These are phyloP conservation scores for Pyrenophora teres DNA, from an alignment of 2,329 filamentous ascomycete genomes.

Conservation along the genomic window DNA sequence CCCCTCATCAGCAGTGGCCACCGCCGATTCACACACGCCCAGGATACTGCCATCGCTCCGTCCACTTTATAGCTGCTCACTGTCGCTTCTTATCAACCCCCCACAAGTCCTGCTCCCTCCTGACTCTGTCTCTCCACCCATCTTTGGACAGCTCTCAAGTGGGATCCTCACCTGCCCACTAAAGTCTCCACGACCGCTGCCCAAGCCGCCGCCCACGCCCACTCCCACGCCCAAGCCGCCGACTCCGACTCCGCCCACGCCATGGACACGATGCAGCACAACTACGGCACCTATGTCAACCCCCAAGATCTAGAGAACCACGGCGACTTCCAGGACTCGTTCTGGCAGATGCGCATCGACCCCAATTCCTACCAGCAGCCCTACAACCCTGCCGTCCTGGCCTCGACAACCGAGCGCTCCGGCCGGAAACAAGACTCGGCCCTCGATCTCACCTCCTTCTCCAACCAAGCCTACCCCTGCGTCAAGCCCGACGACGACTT, in stretches of 20 bases:
- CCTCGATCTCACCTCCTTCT: constrained; percentile 27
- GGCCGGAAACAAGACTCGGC: constrained; percentile 31
- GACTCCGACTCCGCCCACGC: background rate
- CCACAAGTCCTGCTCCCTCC: background rate
- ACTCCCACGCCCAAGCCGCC: background rate
- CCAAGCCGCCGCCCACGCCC: no score
- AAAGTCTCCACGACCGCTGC: constrained; percentile 1
- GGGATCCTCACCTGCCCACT: constrained; percentile 13
- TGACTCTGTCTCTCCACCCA: constrained; percentile 10
- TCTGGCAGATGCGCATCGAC: constrained; percentile 17
- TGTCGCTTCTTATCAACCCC: constrained; percentile 2
- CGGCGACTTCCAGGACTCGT: constrained; percentile 23
- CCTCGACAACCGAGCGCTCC: constrained; percentile 15
- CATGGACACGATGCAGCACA: constrained; percentile 25
- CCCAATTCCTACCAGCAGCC: constrained; percentile 8
- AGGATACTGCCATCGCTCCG: constrained; percentile 1
- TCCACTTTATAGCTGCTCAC: constrained; percentile 11
- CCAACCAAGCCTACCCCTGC: constrained; percentile 12
- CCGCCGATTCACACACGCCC: constrained; percentile 9
- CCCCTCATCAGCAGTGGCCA: constrained; percentile 18
- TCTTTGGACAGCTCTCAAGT: constrained; percentile 17
- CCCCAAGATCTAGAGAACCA: constrained; percentile 22
- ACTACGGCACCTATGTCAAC: constrained; percentile 26
- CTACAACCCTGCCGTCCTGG: constrained; percentile 7
- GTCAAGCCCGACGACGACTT: constrained; percentile 24